These are phyloP conservation scores for Beauveria sp. DNA, from an alignment of 2,329 filamentous ascomycete species.

Conservation along the genomic window DNA sequence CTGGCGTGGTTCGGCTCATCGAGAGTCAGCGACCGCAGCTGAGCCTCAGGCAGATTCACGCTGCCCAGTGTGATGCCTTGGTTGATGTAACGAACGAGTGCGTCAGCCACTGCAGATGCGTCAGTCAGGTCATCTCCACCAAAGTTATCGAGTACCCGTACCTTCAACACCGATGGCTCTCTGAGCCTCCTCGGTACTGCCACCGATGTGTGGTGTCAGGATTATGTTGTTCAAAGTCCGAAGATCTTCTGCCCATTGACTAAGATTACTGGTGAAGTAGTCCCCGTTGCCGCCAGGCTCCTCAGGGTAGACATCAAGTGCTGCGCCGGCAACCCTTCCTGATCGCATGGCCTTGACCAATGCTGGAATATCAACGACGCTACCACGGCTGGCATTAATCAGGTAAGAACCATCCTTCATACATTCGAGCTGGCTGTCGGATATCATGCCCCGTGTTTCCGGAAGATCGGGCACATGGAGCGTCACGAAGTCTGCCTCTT, in stretches of 20 bases:
- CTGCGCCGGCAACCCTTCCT: slow-evolving; percentile 85
- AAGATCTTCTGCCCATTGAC: slow-evolving; percentile 78
- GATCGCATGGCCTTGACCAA: slow-evolving; percentile 79
- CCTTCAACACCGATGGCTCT: slow-evolving; percentile 87
- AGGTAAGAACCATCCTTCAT: slow-evolving; percentile 94
- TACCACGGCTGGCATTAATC: slow-evolving; percentile 92
- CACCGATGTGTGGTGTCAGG: slow-evolving; percentile 92
- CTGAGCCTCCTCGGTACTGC: slow-evolving; percentile 96
- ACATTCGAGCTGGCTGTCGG: slow-evolving; percentile 65
- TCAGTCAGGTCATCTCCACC: slow-evolving; percentile 9
- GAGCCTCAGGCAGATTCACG: slow-evolving; percentile 95
- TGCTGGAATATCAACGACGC: slow-evolving; percentile 87
- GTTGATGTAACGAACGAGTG: slow-evolving; percentile 90
- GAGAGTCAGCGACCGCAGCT: slow-evolving; percentile 78
- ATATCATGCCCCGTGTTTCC: slow-evolving; percentile 91
- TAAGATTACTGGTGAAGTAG: slow-evolving; percentile 82
- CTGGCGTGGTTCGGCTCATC: slow-evolving; percentile 86
- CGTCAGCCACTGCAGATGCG: slow-evolving; percentile 59
- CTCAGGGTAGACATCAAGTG: slow-evolving; percentile 91
- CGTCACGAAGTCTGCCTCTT: slow-evolving; percentile 82
- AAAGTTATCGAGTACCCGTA: slow-evolving; percentile 21
- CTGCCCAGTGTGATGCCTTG: slow-evolving; percentile 84
- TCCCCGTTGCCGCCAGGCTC: slow-evolving; percentile 92
- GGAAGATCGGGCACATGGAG: slow-evolving; percentile 89
- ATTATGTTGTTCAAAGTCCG: slow-evolving; percentile 85